Evolutionary conservation across 805 yeast species (phyloP).

Genomic region (Lipomyces mesembrius): DNA sequence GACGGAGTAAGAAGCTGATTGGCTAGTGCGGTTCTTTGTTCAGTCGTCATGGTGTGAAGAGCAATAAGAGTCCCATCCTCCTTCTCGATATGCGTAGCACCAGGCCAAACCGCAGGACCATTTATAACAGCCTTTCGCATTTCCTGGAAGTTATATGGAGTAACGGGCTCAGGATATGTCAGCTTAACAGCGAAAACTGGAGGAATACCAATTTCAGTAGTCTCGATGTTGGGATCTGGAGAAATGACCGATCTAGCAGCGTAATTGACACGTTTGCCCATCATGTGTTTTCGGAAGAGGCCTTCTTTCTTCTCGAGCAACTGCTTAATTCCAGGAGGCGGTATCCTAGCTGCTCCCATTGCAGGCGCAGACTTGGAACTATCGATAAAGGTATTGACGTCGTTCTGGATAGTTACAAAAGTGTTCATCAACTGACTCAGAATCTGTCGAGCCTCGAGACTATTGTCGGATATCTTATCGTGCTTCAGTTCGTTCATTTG

Average conservation of each 20-base stretch:
- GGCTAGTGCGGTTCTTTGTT: conserved; percentile 93
- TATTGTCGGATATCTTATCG: conserved; percentile 49
- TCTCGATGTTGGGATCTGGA: conserved; percentile 97
- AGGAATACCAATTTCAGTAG: conserved; percentile 98
- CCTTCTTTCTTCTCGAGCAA: conserved; percentile 99
- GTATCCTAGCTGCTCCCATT: conserved; percentile 62
- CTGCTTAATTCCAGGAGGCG: conserved; percentile 96
- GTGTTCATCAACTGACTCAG: conserved; percentile 88
- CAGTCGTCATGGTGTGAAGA: conserved; percentile 83
- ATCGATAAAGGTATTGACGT: conserved; percentile 92
- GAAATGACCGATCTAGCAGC: conserved; percentile 99
- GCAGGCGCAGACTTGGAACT: conserved; percentile 83
- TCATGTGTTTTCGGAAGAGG: conserved; percentile 96
- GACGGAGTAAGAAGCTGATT: conserved; percentile 89
- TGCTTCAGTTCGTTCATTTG: conserved; percentile 68
- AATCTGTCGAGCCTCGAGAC: conserved; percentile 47
- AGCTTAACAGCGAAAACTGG: conserved; percentile 96
- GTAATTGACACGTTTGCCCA: conserved; percentile 99
- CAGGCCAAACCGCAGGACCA: conserved; percentile 99
- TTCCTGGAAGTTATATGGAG: conserved; percentile 86
- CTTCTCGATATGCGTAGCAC: conserved; percentile 93
- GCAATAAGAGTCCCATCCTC: conserved; percentile 89
- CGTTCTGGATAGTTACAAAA: conserved; percentile 92
- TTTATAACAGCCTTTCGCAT: conserved; percentile 93
- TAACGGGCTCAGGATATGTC: conserved; percentile 98